Base-by-base conservation (phyloP, 75 land plant species). In the Selaginella tamariscina region DNA sequence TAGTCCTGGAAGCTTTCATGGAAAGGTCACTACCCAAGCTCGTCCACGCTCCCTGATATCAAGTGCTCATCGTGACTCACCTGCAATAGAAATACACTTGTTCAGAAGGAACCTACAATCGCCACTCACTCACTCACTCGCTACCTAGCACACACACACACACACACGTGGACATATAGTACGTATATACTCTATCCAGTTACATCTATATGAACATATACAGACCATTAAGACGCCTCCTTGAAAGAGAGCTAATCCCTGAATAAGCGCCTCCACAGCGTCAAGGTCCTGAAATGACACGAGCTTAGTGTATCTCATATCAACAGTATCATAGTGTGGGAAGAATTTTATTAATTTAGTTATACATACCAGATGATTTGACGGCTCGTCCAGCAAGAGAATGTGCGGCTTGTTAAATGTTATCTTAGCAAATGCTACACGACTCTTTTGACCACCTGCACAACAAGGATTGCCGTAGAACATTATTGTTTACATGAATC, bases 361-460 rank as follows among this genome's bases (percentile, higher is more conserved):
- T n/a, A n/a, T n/a, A n/a, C 82, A 83, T 75, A 94, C 98, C 56
- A 94, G 83, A 87, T 94, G 98, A 69, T 94, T 94, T 49, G 98
- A 94, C 68, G 98, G 98, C 71, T 94, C 98, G 76, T 94, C 98
- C 73, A 94, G 85, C 29, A 94, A 70, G 73, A 94, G 81, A 55
- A 94, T 80, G 65, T 94, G 98, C 27, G 98, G 98, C 56, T 90
- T 94, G 74, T 90, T 89, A 70, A 94, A 94, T 1, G 98, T 94
- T 60, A 94, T 94, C 79, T 94, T 94, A 54, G 98, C 88, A 82
- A 94, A 94, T 33, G 98, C 98, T 31, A 94, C 98, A 70, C 98
- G 82, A 67, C 98, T 94, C 70, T 94, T 94, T 66, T 94, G 98
- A 69, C 98, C 98, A 75, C 98, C 98, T 94, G 80, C 33, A 55